These are phyloP conservation scores for Lactarius hatsudake DNA, from an alignment of 768 basidiomycete genomes.

Conservation along the genomic window DNA sequence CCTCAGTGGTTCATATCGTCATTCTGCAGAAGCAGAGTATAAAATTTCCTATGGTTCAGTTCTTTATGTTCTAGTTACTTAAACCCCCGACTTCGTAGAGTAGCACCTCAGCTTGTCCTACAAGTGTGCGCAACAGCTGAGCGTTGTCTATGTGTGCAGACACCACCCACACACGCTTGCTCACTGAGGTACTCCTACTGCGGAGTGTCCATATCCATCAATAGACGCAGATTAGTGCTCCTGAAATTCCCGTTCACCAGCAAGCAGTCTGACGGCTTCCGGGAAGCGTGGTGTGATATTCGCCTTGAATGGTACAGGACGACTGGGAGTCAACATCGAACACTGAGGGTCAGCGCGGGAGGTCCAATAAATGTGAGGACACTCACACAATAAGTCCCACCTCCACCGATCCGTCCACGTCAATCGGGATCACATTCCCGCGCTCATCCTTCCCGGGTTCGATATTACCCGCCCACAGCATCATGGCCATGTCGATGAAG, in stretches of 20 bases:
- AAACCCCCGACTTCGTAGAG: too few relatives aligned
- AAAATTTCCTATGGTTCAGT: too few relatives aligned
- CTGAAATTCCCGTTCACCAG: constrained; percentile 8
- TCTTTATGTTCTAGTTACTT: too few relatives aligned
- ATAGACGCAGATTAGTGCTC: constrained; percentile 20
- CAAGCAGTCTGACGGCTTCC: background rate
- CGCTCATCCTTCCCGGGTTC: background rate
- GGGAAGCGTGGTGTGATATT: constrained; percentile 3
- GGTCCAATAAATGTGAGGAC: too few relatives aligned
- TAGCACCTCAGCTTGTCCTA: too few relatives aligned
- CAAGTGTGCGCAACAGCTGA: too few relatives aligned
- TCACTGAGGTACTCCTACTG: too few relatives aligned
- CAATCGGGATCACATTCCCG: background rate
- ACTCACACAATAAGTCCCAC: background rate
- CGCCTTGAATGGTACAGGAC: constrained; percentile 2
- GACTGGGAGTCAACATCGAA: background rate
- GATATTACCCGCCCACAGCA: constrained; percentile 32
- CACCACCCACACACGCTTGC: too few relatives aligned
- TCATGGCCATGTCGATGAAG: constrained; percentile 34
- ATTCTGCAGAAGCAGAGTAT: too few relatives aligned
- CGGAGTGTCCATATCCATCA: too few relatives aligned
- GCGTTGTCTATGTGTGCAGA: too few relatives aligned
- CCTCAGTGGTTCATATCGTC: too few relatives aligned
- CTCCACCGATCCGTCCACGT: constrained; percentile 1
- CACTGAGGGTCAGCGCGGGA: background rate